Base-by-base conservation (phyloP, 139 green algal genomes). In the Trebouxia sp. region DNA sequence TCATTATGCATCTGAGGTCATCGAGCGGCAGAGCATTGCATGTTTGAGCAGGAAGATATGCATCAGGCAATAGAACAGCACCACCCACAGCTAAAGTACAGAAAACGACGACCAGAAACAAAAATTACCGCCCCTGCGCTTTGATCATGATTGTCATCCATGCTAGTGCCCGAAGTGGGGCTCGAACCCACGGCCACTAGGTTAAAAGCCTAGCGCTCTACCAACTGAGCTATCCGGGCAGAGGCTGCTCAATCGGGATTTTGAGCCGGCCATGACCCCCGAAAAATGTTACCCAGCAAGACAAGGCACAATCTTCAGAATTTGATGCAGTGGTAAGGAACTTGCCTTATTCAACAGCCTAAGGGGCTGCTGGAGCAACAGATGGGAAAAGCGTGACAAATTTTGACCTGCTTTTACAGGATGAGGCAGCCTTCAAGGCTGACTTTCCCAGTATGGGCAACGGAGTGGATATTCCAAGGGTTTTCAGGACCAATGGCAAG, bases 391-490 rank as follows among this genome's bases (percentile, higher is more conserved):
- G 20, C 50, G 26, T 28, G 22, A 5, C 50, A 3, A 58, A 6
- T 22, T 58, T n/a, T n/a, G n/a, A 22, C 50, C 66, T 37, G 15
- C 9, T 65, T n/a, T 62, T 42, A 38, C 81, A 88, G 81, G 65
- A 82, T 42, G 86, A 91, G 37, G 56, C 74, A 7, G 35, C 78
- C 14, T 85, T 80, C 58, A 84, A 83, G 66, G 83, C 88, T 28
- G 47, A 69, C 38, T 70, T 91, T 22, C 81, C 84, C 8, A 81
- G 78, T 58, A 91, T 91, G 85, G 87, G 87, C 35, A 72, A 51
- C 50, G 42, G 6, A 14, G 8, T 51, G 11, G 82, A 90, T 6
- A 82, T 90, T 15, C 87, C 87, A 39, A 84, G 82, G 51, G 78
- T 90, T 20, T 90, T 90, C 80, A 72, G 65, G 42, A 51, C 58